phyloP scores from a whole-genome alignment of 495 filamentous ascomycete genomes.

The Diplogelasinospora grovesii region DNA sequence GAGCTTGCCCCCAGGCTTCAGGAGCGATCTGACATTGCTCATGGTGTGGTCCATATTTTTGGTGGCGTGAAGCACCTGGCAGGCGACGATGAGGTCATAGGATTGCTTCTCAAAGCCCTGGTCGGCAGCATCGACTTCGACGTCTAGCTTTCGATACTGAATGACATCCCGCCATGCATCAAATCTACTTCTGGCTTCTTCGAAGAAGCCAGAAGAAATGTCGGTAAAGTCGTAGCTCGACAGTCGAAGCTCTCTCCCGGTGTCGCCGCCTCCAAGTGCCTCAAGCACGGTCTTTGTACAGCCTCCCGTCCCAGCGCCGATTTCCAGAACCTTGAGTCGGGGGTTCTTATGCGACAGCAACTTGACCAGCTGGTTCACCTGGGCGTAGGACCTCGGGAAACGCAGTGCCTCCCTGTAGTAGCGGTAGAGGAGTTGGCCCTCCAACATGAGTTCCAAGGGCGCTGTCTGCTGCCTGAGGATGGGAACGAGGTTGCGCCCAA shows the following conservation, averaged over 20 bases:
- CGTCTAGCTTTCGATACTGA: constrained; percentile 39
- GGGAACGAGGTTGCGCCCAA: constrained; percentile 29
- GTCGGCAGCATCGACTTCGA: constrained; percentile 36
- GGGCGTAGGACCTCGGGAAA: constrained; percentile 18
- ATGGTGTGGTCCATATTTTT: constrained; percentile 25
- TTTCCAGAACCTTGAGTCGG: constrained; percentile 34
- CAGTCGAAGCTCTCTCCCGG: constrained; percentile 1
- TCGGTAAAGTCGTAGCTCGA: constrained; percentile 43
- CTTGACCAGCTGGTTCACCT: constrained; percentile 18
- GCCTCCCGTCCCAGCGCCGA: constrained; percentile 47
- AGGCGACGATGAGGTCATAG: constrained; percentile 51
- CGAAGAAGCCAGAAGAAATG: constrained; percentile 44
- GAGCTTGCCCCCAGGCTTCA: constrained; percentile 36
- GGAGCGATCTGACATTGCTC: constrained; percentile 23
- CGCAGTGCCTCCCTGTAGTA: too few relatives aligned
- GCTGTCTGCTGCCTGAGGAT: constrained; percentile 33
- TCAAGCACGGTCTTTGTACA: constrained; percentile 36
- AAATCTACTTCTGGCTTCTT: constrained; percentile 36
- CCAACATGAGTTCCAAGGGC: constrained; percentile 37
- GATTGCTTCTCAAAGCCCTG: constrained; percentile 41
- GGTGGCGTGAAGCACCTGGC: constrained; percentile 42
- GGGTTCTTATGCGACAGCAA: constrained; percentile 32
- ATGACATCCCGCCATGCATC: constrained; percentile 28
- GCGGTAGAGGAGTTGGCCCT: constrained; percentile 33
- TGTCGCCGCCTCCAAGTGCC: constrained; percentile 25